These are phyloP conservation scores for Chlorella sp. DNA, from an alignment of 139 green algal genomes.

Conservation along the genomic window DNA sequence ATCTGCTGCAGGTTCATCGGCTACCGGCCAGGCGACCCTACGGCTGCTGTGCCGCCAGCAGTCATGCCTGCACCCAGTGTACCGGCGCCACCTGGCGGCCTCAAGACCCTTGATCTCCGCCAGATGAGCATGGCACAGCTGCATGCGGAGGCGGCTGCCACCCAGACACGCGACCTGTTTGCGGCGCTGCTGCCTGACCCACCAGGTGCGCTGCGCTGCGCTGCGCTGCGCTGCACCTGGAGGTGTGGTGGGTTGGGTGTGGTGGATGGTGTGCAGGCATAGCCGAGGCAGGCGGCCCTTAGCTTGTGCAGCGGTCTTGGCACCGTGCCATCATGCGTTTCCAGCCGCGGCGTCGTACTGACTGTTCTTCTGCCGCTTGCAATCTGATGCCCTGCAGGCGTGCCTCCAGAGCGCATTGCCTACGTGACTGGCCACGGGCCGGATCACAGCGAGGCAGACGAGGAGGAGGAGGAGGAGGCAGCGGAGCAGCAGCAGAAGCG, in stretches of 20 bases:
- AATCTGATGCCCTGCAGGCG: background rate
- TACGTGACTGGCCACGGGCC: slow-evolving; percentile 26
- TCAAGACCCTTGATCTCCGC: slow-evolving; percentile 13
- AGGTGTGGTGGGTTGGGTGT: no score
- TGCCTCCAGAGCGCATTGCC: slow-evolving; percentile 19
- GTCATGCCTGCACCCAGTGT: background rate
- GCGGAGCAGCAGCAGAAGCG: slow-evolving; percentile 2
- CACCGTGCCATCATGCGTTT: no score
- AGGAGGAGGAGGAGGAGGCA: background rate
- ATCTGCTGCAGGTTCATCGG: slow-evolving; percentile 31
- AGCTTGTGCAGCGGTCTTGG: no score
- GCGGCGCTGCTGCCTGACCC: slow-evolving; percentile 17
- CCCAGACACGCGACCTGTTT: slow-evolving; percentile 23
- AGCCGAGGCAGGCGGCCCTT: no score
- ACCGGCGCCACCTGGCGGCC: background rate
- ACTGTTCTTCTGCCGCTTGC: background rate
- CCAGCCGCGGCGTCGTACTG: no score
- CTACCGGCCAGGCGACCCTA: slow-evolving; percentile 36
- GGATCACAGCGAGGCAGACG: background rate
- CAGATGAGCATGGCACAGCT: slow-evolving; percentile 11
- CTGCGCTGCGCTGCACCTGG: no score
- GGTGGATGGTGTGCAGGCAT: no score
- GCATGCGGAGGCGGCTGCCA: slow-evolving; percentile 6
- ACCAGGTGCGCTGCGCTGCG: background rate
- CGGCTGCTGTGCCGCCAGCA: background rate